These are phyloP conservation scores for Zizania latifolia DNA, from an alignment of 176 grass and related monocot genomes.

Conservation along the genomic window DNA sequence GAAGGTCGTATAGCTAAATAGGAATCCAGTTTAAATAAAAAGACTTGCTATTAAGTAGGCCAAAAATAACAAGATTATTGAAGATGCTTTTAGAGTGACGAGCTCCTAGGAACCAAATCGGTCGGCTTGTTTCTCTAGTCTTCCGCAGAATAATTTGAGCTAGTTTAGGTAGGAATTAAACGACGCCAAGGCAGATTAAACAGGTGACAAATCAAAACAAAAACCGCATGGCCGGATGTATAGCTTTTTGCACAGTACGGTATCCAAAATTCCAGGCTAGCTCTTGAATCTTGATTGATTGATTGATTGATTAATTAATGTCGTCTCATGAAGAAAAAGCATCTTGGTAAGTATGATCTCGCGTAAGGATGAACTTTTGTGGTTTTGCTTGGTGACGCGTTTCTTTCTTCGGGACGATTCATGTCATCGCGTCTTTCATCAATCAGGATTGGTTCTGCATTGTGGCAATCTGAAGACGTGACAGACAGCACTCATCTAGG, in stretches of 20 bases:
- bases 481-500: background rate
- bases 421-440: constrained; percentile 14
- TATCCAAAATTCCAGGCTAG: background rate
- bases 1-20: no score
- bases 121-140: background rate
- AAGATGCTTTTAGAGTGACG: no score
- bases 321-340: background rate
- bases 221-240: no score
- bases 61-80: no score
- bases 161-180: no score
- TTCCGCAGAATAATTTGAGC: background rate
- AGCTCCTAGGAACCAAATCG: background rate
- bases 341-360: background rate
- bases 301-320: background rate
- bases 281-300: constrained; percentile 1
- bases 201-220: no score
- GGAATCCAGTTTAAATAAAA: no score
- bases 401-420: constrained; percentile 19
- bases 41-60: no score
- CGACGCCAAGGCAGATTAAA: no score
- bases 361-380: background rate
- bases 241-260: background rate
- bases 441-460: background rate
- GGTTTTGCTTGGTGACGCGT: background rate
- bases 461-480: background rate